A percentile compares a stretch with the other conserved stretches of the same genome.
phyloP scores from a whole-genome alignment of 2,329 filamentous ascomycete genomes.

The Bipolaris victoriae region DNA sequence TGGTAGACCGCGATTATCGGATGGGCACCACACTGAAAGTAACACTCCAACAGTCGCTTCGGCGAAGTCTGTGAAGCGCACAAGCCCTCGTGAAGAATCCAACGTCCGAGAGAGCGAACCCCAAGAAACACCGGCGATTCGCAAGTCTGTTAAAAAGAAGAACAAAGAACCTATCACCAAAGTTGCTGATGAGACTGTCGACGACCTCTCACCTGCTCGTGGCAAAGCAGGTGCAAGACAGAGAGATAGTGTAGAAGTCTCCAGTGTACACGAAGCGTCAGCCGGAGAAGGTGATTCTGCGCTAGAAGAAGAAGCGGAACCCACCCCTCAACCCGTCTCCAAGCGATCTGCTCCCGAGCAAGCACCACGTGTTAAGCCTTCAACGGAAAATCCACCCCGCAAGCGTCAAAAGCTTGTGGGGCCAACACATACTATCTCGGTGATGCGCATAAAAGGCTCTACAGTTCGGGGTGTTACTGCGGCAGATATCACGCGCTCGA shows the following conservation, averaged over 20 bases:
- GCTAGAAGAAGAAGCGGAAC: conserved; percentile 21
- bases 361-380: conserved; percentile 17
- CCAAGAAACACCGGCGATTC: conserved; percentile 21
- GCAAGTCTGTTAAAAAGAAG: conserved; percentile 17
- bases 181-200: conserved; percentile 8
- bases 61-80: conserved; percentile 12
- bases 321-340: conserved; percentile 15
- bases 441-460: conserved; percentile 50
- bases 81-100: conserved; percentile 20
- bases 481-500: conserved; percentile 60
- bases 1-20: conserved; percentile 11
- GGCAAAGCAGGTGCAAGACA: not conserved
- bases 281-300: conserved; percentile 25
- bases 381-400: conserved; percentile 30
- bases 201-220: conserved; percentile 32
- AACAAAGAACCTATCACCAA: conserved; percentile 1
- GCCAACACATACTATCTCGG: conserved; percentile 39
- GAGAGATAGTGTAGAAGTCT: conserved; percentile 15
- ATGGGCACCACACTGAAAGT: not conserved
- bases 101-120: conserved; percentile 5
- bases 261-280: conserved; percentile 25
- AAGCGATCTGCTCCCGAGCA: conserved; percentile 23
- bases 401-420: conserved; percentile 40
- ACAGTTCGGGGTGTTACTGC: conserved; percentile 53
- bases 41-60: not conserved